phyloP scores from a whole-genome alignment of 1,284 basidiomycete species.

The Tilletia setariae region DNA sequence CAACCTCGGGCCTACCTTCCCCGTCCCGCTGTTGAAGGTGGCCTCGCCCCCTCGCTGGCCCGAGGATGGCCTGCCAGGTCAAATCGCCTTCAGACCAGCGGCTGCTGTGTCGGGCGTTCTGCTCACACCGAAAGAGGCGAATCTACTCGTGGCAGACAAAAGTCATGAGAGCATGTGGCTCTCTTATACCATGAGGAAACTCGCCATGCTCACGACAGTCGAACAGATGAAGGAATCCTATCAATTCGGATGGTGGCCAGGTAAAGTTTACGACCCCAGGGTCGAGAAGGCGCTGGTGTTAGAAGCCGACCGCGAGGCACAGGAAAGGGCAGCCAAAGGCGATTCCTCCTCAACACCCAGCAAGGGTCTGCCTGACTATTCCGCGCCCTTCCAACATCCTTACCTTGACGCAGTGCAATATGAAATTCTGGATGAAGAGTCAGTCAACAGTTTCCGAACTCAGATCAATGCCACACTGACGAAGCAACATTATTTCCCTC shows the following conservation, averaged over 20 bases:
- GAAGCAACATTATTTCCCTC: no score
- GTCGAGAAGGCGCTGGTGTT: background rate
- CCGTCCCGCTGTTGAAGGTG: background rate
- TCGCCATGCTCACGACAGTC: background rate
- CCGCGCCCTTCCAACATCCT: background rate
- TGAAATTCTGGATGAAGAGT: background rate
- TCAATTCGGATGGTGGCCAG: background rate
- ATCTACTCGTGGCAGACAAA: background rate
- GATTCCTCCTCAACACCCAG: background rate
- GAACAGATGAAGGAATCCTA: background rate
- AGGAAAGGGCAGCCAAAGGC: background rate
- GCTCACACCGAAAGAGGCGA: no score
- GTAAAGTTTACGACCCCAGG: background rate
- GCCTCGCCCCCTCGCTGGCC: background rate
- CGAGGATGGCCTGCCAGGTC: background rate
- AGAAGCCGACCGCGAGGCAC: background rate
- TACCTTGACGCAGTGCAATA: background rate
- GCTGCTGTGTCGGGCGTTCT: no score
- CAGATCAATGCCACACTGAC: no score
- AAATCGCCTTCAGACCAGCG: background rate
- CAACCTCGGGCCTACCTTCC: no score
- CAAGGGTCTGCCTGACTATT: background rate
- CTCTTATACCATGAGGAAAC: background rate
- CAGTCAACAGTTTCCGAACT: background rate
- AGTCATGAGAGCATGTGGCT: slow-evolving; percentile 2